Evolutionary conservation across 495 filamentous ascomycete species (phyloP).

Genomic region (Trichoderma gamsii): DNA sequence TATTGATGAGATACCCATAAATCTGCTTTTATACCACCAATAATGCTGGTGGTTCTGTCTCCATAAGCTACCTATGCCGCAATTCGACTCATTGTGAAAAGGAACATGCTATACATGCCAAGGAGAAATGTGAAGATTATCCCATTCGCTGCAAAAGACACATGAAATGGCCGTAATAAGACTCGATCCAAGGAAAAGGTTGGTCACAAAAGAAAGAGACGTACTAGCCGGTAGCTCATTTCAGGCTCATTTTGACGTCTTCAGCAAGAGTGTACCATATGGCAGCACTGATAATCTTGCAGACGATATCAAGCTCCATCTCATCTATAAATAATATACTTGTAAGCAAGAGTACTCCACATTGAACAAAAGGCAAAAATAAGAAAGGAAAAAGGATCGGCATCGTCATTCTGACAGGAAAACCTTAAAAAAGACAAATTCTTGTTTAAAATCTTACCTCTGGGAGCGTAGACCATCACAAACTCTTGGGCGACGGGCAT

Average conservation of each 20-base stretch:
- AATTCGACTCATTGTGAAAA: not conserved
- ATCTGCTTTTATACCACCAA: not conserved
- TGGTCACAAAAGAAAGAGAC: too few species aligned
- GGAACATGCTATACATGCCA: not conserved
- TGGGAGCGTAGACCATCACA: slow-evolving; percentile 78
- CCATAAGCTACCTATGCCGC: not conserved
- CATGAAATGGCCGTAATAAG: too few species aligned
- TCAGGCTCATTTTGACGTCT: slow-evolving; percentile 31
- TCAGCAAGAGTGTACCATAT: slow-evolving; percentile 51
- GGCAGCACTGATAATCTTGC: slow-evolving; percentile 66
- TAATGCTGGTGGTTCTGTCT: not conserved
- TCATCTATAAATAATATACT: slow-evolving; percentile 32
- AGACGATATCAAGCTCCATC: slow-evolving; percentile 60
- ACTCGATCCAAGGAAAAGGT: too few species aligned
- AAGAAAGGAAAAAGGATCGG: not conserved
- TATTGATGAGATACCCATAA: not conserved
- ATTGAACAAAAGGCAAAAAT: not conserved
- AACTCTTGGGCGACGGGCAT: slow-evolving; percentile 62
- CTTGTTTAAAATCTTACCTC: slow-evolving; percentile 27
- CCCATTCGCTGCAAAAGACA: not conserved
- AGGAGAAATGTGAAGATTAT: too few species aligned
- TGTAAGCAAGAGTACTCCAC: too few species aligned
- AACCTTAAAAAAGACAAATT: not conserved
- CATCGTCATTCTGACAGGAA: not conserved
- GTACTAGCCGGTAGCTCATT: not conserved